These are phyloP conservation scores for Corynascus novoguineensis DNA, from an alignment of 495 filamentous ascomycete species.

Conservation along the genomic window DNA sequence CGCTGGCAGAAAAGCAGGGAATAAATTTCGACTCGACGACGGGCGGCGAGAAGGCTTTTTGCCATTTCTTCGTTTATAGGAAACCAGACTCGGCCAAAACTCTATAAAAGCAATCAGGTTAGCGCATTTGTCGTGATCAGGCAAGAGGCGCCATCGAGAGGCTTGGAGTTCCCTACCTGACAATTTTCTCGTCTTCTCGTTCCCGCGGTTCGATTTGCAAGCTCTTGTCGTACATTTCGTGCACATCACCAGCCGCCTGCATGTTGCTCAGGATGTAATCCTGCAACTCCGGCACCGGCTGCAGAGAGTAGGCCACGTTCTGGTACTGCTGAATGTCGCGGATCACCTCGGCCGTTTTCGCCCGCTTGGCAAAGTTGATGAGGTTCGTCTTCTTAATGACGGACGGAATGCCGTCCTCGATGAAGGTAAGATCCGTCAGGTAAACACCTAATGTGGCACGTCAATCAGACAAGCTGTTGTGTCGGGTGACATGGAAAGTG, in stretches of 20 bases:
- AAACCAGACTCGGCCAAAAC: conserved; percentile 46
- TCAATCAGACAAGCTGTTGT: conserved; percentile 13
- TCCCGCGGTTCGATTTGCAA: conserved; percentile 89
- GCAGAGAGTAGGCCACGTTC: conserved; percentile 86
- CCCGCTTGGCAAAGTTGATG: conserved; percentile 97
- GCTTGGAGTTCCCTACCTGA: conserved; percentile 42
- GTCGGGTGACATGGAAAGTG: neutral
- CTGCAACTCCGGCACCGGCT: conserved; percentile 85
- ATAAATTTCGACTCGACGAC: neutral
- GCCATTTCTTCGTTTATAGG: conserved; percentile 29
- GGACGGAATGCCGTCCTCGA: conserved; percentile 95
- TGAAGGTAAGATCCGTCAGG: conserved; percentile 95
- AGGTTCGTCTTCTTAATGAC: conserved; percentile 89
- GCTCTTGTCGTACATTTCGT: conserved; percentile 98
- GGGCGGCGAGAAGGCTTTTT: neutral
- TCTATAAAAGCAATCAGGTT: conserved; percentile 22
- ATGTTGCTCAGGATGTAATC: conserved; percentile 96
- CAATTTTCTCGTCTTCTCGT: conserved; percentile 81
- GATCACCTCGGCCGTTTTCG: conserved; percentile 96
- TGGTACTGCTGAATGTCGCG: conserved; percentile 98
- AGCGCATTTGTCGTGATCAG: neutral
- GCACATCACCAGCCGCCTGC: conserved; percentile 82
- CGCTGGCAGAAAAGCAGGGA: neutral
- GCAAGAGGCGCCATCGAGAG: neutral
- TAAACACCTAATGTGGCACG: conserved; percentile 72